A percentile compares a stretch with the other conserved stretches of the same genome.
These are phyloP conservation scores for Cadophora malorum DNA, from an alignment of 2,329 filamentous ascomycete species.

Conservation along the genomic window DNA sequence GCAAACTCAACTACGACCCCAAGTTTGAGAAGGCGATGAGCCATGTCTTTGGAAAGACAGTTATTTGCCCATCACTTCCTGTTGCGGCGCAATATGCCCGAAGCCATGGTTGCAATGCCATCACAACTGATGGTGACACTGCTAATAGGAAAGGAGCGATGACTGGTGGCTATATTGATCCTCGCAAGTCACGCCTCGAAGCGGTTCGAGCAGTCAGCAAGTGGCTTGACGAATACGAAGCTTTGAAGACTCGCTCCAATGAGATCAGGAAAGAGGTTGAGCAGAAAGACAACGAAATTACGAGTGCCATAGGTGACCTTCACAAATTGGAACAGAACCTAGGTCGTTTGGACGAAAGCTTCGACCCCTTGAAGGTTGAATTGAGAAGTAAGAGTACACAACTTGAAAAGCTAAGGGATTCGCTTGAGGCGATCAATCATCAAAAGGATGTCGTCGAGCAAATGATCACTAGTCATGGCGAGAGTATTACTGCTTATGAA, in stretches of 20 bases:
- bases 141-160: slow-evolving; percentile 95
- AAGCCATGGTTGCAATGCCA: slow-evolving; percentile 89
- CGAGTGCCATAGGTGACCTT: slow-evolving; percentile 80
- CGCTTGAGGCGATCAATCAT: slow-evolving; percentile 71
- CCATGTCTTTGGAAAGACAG: slow-evolving; percentile 94
- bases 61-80: slow-evolving; percentile 89
- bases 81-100: slow-evolving; percentile 90
- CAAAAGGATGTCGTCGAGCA: slow-evolving; percentile 73
- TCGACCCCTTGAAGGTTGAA: slow-evolving; percentile 79
- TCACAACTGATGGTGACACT: slow-evolving; percentile 93
- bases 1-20: slow-evolving; percentile 80
- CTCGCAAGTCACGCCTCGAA: slow-evolving; percentile 83
- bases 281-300: slow-evolving; percentile 86
- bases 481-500: slow-evolving; percentile 78
- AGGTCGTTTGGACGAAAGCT: slow-evolving; percentile 79
- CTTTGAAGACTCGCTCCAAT: slow-evolving; percentile 65
- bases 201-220: slow-evolving; percentile 77
- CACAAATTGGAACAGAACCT: slow-evolving; percentile 83
- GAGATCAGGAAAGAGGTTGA: slow-evolving; percentile 76
- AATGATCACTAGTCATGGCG: slow-evolving; percentile 77
- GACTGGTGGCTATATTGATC: slow-evolving; percentile 93
- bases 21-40: slow-evolving; percentile 85
- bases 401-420: slow-evolving; percentile 74
- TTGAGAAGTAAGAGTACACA: slow-evolving; percentile 77
- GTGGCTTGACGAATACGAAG: slow-evolving; percentile 77